phyloP scores from a whole-genome alignment of 1,139 yeast genomes.

The Saccharomyces hybrid region DNA sequence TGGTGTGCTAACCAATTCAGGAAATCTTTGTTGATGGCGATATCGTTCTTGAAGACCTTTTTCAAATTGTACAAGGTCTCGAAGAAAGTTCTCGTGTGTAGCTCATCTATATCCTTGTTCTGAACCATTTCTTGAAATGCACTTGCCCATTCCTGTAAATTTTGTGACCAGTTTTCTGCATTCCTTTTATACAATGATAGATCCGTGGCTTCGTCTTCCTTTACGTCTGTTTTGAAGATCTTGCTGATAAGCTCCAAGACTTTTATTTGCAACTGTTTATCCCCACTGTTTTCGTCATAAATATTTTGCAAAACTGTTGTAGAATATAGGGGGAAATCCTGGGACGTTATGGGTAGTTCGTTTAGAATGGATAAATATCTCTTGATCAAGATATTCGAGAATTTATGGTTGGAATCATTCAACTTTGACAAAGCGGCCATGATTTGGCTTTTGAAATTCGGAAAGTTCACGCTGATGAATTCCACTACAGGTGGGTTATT shows the following conservation, averaged over 20 bases:
- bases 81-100: slow-evolving; percentile 40
- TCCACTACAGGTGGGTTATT: slow-evolving; percentile 64
- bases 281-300: slow-evolving; percentile 14
- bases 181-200: slow-evolving; percentile 2
- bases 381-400: slow-evolving; percentile 14
- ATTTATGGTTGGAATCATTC: slow-evolving; percentile 7
- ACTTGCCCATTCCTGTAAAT: slow-evolving; percentile 22
- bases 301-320: slow-evolving; percentile 14
- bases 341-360: slow-evolving; percentile 14
- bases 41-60: slow-evolving; percentile 13
- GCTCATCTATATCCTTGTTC: slow-evolving; percentile 31
- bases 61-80: slow-evolving; percentile 38
- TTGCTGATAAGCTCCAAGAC: slow-evolving; percentile 27
- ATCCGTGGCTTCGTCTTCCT: slow-evolving; percentile 1
- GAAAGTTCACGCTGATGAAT: slow-evolving; percentile 14
- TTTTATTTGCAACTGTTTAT: slow-evolving; percentile 26
- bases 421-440: slow-evolving; percentile 10
- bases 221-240: slow-evolving; percentile 8
- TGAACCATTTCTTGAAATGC: slow-evolving; percentile 23
- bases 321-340: slow-evolving; percentile 12
- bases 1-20: slow-evolving; percentile 58
- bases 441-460: slow-evolving; percentile 14
- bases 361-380: slow-evolving; percentile 26
- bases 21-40: slow-evolving; percentile 34
- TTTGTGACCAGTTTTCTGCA: slow-evolving; percentile 10